Base-by-base conservation (phyloP, 805 yeast species). In the Barnettozyma botsteinii region DNA sequence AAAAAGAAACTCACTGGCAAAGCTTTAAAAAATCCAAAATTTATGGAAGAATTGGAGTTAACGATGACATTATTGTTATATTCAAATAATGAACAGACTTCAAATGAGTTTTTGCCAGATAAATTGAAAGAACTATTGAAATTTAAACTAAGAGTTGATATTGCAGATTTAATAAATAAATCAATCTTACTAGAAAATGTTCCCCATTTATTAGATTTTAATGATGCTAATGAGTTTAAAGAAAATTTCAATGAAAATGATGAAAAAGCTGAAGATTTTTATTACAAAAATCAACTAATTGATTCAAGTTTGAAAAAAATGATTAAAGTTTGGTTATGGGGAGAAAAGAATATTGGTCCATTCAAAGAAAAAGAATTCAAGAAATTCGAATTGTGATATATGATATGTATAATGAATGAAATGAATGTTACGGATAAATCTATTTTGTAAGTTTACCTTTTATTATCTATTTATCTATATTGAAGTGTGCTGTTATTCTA, bases 1-100 rank as follows among this genome's bases (percentile, higher is more conserved):
- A 69, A 79, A 44, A 73, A 70, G 17, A 79, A 79, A 52, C 58
- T 85, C 46, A 75, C 85, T 5, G 67, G 68, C 46, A 76, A 81
- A 43, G 82, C 80, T 1, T 68, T 82, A 3, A 70, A 73, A 37
- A 79, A 79, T 34, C 65, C 65, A 47, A 66, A 66, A 41, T 76
- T 82, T 44, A 69, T 87, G 60, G 73, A 75, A 40, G 91, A 85
- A 48, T 62, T 88, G 45, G 96, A 89, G 56, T 66, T 80, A 32
- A 79, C 94, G 3, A 85, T 88, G 93, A 86, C 95, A 18, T 66
- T 88, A 44, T 62, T 88, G 27, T 76, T 77, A 28, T 72, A 71
- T 46, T 71, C 76, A 1, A 55, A 56, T 17, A 55, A 44, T 21
- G 33, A 29, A 8, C 4, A 37, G 50, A 13, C 53, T 49, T 45